These are phyloP conservation scores for Phellinidium pouzarii DNA, from an alignment of 1,284 basidiomycete genomes.

Conservation along the genomic window DNA sequence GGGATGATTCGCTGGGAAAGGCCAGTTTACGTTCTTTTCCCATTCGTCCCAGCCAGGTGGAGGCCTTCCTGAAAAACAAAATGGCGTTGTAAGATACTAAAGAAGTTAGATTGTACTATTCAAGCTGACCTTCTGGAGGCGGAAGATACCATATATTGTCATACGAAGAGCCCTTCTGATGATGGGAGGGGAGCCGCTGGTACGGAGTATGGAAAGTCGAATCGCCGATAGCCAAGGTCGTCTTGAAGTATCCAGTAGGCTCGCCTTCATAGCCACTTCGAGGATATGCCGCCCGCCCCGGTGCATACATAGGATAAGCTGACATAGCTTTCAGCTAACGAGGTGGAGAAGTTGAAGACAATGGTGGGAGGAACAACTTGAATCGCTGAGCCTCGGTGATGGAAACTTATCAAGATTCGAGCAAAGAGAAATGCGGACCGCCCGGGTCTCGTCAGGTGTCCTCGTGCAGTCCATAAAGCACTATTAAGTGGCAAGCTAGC, in stretches of 20 bases:
- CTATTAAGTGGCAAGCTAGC: neutral
- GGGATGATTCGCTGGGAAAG: slow-evolving; percentile 4
- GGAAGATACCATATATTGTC: neutral
- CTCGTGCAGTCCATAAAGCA: slow-evolving; percentile 4
- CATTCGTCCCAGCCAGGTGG: slow-evolving; percentile 13
- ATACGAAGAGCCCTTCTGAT: neutral
- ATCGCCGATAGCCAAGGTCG: neutral
- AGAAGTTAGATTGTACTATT: too few species aligned
- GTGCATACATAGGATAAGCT: neutral
- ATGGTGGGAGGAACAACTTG: too few species aligned
- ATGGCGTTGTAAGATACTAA: too few species aligned
- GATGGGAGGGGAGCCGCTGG: neutral
- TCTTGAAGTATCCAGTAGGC: neutral
- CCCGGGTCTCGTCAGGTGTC: neutral
- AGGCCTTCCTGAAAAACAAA: neutral
- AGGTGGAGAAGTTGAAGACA: neutral
- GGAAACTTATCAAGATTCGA: neutral
- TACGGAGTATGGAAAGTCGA: neutral
- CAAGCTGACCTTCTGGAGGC: neutral
- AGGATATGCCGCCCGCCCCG: neutral
- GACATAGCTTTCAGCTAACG: neutral
- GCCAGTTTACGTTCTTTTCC: slow-evolving; percentile 12
- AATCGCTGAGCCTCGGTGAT: neutral
- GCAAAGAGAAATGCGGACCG: neutral
- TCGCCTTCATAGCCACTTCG: neutral